phyloP scores from a whole-genome alignment of 192 early-diverging fungal species.

The Chytriomyces sp. region DNA sequence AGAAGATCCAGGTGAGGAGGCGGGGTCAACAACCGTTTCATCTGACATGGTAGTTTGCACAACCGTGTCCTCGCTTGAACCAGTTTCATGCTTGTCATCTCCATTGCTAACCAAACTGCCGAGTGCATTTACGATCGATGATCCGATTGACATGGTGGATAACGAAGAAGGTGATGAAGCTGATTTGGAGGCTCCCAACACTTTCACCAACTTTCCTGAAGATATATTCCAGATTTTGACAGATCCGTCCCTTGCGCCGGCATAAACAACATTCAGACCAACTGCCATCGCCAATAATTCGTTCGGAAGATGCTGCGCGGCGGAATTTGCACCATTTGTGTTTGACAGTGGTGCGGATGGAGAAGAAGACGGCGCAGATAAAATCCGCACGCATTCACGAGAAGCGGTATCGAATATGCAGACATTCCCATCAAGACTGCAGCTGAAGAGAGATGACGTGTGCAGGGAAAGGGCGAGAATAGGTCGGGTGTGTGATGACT shows the following conservation, averaged over 20 bases:
- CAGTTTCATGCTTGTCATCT: background rate
- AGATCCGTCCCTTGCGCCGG: constrained; percentile 16
- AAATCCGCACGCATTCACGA: constrained; percentile 37
- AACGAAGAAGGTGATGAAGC: background rate
- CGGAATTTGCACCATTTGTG: background rate
- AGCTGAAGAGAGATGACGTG: constrained; percentile 36
- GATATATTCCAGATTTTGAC: constrained; percentile 14
- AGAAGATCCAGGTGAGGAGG: too few relatives aligned
- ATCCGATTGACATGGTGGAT: background rate
- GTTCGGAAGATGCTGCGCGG: background rate
- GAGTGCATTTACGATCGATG: background rate
- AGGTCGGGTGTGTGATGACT: constrained; percentile 35
- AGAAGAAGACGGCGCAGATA: background rate
- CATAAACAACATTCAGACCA: constrained; percentile 17
- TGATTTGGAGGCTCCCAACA: background rate
- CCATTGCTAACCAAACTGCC: background rate
- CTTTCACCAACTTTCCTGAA: constrained; percentile 4
- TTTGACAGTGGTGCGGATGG: background rate
- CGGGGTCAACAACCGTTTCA: background rate
- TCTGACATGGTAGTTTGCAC: background rate
- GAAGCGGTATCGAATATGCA: constrained; percentile 45
- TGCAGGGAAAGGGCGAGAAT: constrained; percentile 42
- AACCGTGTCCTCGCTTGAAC: background rate
- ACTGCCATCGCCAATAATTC: constrained; percentile 9
- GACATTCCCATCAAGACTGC: constrained; percentile 39